Base-by-base conservation (phyloP, 2,329 filamentous ascomycete species). In the Simplicillium sp. region DNA sequence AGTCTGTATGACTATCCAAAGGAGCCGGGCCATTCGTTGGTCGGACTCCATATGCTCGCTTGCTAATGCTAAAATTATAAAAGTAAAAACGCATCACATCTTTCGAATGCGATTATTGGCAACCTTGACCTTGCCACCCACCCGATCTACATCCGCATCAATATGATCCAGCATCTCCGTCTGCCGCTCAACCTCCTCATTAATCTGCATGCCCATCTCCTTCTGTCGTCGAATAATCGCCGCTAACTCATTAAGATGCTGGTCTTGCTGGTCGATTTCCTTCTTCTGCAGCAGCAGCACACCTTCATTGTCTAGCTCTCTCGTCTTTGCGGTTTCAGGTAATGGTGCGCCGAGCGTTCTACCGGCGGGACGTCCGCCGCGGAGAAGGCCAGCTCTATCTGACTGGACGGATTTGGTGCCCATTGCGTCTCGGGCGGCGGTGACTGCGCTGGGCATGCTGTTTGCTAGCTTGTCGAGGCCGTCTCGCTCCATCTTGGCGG, bases 161-260 rank as follows among this genome's bases (percentile, higher is more conserved):
- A 88, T 56, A 48, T 77, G 60, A 11, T 77, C 73, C 25, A 92
- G 66, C 74, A 87, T 76, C 57, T 77, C 72, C 41, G 78, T 83
- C 65, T 90, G 84, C 48, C 76, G 61, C 40, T 79, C 73, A 42
- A 89, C 70, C 65, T 90, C 86, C 38, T 80, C 74, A 47, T 85
- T 75, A 53, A 92, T 89, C 42, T 79, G 73, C 36, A 86, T 66
- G 1, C 85, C 85, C 75, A 90, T 85, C 60, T 88, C 81, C 54
- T 76, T 81, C 65, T 90, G 82, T 44, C 82, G 67, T 37, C 79
- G 67, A 36, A 90, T 80, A 37, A 87, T 80, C 48, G 76, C 77
- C 2, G 75, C 71, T 41, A 92, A 63, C 50, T 77, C 70, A 14
- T 83, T 73, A 3, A 92, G 73, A 50, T 85, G 81, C 50, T 80